These are phyloP conservation scores for Xylaria sp. DNA, from an alignment of 2,329 filamentous ascomycete genomes.

Conservation along the genomic window DNA sequence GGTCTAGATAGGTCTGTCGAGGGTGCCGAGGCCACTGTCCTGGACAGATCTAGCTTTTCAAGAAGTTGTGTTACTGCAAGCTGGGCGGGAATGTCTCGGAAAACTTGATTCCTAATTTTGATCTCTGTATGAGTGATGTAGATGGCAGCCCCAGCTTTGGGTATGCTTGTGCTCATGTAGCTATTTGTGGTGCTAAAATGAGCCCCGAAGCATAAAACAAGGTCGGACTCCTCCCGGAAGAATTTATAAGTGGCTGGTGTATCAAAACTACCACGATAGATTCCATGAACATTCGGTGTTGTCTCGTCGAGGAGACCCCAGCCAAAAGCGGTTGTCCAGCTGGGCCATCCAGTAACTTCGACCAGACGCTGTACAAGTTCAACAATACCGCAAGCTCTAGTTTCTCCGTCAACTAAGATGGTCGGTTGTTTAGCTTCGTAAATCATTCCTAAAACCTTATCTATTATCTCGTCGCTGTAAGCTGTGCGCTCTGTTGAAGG, in stretches of 20 bases:
- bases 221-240: constrained; percentile 55
- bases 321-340: constrained; percentile 59
- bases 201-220: constrained; percentile 60
- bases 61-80: constrained; percentile 43
- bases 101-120: constrained; percentile 48
- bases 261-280: constrained; percentile 59
- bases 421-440: constrained; percentile 59
- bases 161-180: constrained; percentile 53
- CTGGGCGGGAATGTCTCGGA: constrained; percentile 47
- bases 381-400: constrained; percentile 55
- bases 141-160: constrained; percentile 50
- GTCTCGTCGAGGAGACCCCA: constrained; percentile 64
- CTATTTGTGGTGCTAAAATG: constrained; percentile 61
- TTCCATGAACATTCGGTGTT: constrained; percentile 59
- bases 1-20: constrained; percentile 48
- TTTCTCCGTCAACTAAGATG: constrained; percentile 65
- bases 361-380: constrained; percentile 57
- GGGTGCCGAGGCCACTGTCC: constrained; percentile 41
- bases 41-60: constrained; percentile 41
- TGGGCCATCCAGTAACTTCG: constrained; percentile 58
- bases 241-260: constrained; percentile 51
- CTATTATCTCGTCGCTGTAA: constrained; percentile 48
- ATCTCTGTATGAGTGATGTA: constrained; percentile 51
- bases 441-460: constrained; percentile 55
- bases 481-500: constrained; percentile 30